Percentiles rank a stretch among this genome's conserved stretches.
Conservation (phyloP, 108 stramenopile species). For the Pinguiococcus pyrenoidosus region DNA sequence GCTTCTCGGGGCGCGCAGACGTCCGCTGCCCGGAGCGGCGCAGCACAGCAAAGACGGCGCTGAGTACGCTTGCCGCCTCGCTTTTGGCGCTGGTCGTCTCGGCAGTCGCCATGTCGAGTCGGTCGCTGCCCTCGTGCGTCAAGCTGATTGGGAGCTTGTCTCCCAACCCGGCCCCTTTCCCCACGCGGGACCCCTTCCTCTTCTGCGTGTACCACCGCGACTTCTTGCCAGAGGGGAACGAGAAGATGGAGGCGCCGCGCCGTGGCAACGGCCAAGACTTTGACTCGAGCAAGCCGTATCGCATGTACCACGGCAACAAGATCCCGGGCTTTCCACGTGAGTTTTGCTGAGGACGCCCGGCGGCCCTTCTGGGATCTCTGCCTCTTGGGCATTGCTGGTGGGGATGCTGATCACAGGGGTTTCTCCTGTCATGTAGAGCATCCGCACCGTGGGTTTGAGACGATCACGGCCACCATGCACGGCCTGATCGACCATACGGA, state of each 20-base stretch:
- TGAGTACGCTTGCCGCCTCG: no score
- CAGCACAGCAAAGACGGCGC: no score
- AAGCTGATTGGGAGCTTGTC: background rate
- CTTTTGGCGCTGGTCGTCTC: no score
- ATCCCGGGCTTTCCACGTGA: slow-evolving; percentile 17
- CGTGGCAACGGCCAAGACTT: slow-evolving; percentile 18
- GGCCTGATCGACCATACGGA: slow-evolving; percentile 78
- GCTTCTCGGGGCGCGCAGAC: no score
- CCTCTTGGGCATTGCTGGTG: no score
- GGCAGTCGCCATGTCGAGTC: no score
- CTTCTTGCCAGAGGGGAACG: slow-evolving; percentile 43
- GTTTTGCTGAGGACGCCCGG: no score
- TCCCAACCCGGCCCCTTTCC: slow-evolving; percentile 32
- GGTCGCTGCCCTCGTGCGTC: no score
- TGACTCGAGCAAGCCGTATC: slow-evolving; percentile 9
- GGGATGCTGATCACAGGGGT: no score
- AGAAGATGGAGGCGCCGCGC: slow-evolving; percentile 13
- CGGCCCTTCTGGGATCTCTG: no score
- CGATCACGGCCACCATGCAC: slow-evolving; percentile 71
- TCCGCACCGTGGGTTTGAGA: slow-evolving; percentile 78
- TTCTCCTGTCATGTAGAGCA: no score
- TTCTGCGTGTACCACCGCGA: slow-evolving; percentile 71
- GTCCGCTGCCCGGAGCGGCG: no score
- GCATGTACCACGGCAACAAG: slow-evolving; percentile 17
- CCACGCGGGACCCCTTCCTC: slow-evolving; percentile 57